A percentile compares a stretch with the other conserved stretches of the same genome.
Evolutionary conservation across 164 flowering plant genomes (phyloP).

Genomic region (Amborella trichopoda): DNA sequence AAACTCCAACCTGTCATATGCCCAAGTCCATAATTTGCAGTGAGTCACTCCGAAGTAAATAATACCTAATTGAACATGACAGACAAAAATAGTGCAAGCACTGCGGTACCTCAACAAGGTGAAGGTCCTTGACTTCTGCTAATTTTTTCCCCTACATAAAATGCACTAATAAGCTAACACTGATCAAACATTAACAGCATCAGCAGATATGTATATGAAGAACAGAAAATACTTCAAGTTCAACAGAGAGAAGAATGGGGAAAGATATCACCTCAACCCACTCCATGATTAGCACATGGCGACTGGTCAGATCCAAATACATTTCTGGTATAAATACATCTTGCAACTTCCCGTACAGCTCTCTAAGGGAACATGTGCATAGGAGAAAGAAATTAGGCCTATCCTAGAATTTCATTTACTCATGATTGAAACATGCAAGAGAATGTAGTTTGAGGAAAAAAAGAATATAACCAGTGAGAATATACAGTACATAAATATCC

Average conservation of each 20-base stretch:
- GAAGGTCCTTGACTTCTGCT: slow-evolving; percentile 77
- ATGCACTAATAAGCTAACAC: background rate
- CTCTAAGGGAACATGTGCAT: slow-evolving; percentile 26
- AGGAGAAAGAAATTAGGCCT: background rate
- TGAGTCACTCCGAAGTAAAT: background rate
- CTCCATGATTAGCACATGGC: slow-evolving; percentile 75
- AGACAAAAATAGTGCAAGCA: background rate
- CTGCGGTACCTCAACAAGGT: slow-evolving; percentile 67
- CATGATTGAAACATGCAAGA: too few species aligned
- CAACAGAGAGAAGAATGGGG: background rate
- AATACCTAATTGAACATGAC: too few species aligned
- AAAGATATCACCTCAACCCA: slow-evolving; percentile 73
- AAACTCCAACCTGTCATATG: slow-evolving; percentile 70
- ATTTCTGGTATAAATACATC: slow-evolving; percentile 85
- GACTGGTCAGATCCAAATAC: slow-evolving; percentile 59
- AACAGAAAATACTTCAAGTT: too few species aligned
- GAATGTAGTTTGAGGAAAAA: too few species aligned
- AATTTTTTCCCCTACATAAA: slow-evolving; percentile 63
- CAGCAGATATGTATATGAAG: too few species aligned
- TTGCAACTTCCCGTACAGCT: slow-evolving; percentile 66
- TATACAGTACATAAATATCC: too few species aligned
- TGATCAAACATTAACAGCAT: too few species aligned
- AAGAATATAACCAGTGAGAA: too few species aligned
- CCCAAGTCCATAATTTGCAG: slow-evolving; percentile 7
- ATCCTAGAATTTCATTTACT: too few species aligned